These are phyloP conservation scores for Nemania bipapillata DNA, from an alignment of 2,329 filamentous ascomycete species.

Conservation along the genomic window DNA sequence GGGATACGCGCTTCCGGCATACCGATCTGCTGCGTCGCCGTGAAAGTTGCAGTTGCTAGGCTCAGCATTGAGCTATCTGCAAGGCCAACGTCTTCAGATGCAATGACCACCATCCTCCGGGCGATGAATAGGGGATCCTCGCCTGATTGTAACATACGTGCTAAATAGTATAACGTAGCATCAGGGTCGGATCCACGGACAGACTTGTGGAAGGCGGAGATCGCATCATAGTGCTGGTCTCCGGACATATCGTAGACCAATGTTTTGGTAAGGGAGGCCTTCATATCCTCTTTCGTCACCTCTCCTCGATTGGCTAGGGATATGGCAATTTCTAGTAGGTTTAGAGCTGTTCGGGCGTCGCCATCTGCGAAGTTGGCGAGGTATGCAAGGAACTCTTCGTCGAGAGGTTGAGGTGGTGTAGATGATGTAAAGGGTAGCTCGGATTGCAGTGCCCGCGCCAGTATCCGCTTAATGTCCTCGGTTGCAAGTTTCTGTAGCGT, in stretches of 20 bases:
- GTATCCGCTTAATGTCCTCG: conserved; percentile 76
- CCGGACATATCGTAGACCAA: conserved; percentile 94
- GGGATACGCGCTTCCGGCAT: conserved; percentile 95
- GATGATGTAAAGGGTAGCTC: conserved; percentile 60
- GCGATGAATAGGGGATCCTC: conserved; percentile 95
- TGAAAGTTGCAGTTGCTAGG: conserved; percentile 86
- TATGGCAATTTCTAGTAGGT: conserved; percentile 89
- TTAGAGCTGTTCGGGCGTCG: conserved; percentile 91
- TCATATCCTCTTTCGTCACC: conserved; percentile 80
- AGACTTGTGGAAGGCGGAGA: conserved; percentile 96
- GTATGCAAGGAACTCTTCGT: conserved; percentile 80
- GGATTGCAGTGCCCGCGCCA: conserved; percentile 76
- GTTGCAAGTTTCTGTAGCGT: conserved; percentile 80
- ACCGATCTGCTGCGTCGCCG: conserved; percentile 89
- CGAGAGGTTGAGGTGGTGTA: conserved; percentile 68
- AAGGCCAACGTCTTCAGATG: conserved; percentile 90
- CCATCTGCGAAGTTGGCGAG: conserved; percentile 89
- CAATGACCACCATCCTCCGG: conserved; percentile 91
- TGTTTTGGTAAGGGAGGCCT: conserved; percentile 85
- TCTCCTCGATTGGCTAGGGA: conserved; percentile 73
- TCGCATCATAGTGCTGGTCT: conserved; percentile 97
- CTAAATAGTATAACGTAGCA: conserved; percentile 92
- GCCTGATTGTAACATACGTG: conserved; percentile 92
- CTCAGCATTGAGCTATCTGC: conserved; percentile 86
- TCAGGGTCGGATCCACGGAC: conserved; percentile 88